These are phyloP conservation scores for Alternaria arbusti DNA, from an alignment of 2,329 filamentous ascomycete genomes.

Conservation along the genomic window DNA sequence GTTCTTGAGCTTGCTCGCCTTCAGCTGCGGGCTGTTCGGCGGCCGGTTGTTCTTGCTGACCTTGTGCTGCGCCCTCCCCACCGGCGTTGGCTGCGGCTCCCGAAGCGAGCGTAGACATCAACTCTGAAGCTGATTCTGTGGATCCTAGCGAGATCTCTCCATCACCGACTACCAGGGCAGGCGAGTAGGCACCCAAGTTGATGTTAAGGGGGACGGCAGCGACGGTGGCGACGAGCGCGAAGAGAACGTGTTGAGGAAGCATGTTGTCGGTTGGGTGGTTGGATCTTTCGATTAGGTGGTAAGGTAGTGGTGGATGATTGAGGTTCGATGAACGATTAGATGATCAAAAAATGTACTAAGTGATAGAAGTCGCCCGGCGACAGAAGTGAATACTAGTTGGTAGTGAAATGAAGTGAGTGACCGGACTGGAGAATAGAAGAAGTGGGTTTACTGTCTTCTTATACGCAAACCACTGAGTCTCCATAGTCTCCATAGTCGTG, in stretches of 20 bases:
- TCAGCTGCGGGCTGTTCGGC: constrained; percentile 12
- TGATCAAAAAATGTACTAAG: constrained; percentile 23
- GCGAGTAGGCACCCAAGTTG: constrained; percentile 60
- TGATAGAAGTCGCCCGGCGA: constrained; percentile 43
- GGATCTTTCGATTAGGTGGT: constrained; percentile 23
- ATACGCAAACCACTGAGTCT: constrained; percentile 28
- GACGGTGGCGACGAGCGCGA: constrained; percentile 45
- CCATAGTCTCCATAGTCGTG: constrained; percentile 8
- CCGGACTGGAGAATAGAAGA: constrained; percentile 45
- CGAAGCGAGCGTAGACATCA: constrained; percentile 55
- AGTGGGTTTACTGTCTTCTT: constrained; percentile 33
- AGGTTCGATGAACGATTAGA: constrained; percentile 9
- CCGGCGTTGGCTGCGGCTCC: constrained; percentile 42
- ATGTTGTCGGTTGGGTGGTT: constrained; percentile 36
- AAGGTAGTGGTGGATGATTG: background rate
- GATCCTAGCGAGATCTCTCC: constrained; percentile 59
- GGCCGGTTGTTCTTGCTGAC: constrained; percentile 20
- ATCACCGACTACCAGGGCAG: constrained; percentile 61
- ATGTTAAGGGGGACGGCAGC: constrained; percentile 58
- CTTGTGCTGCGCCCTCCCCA: constrained; percentile 22
- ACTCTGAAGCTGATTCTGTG: constrained; percentile 49
- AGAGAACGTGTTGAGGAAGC: constrained; percentile 48
- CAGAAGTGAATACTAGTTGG: constrained; percentile 33
- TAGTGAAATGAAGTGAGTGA: constrained; percentile 47
- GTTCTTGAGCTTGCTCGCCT: constrained; percentile 23